Evolutionary conservation across 1,284 basidiomycete species (phyloP).

Genomic region (Amylostereum areolatum): DNA sequence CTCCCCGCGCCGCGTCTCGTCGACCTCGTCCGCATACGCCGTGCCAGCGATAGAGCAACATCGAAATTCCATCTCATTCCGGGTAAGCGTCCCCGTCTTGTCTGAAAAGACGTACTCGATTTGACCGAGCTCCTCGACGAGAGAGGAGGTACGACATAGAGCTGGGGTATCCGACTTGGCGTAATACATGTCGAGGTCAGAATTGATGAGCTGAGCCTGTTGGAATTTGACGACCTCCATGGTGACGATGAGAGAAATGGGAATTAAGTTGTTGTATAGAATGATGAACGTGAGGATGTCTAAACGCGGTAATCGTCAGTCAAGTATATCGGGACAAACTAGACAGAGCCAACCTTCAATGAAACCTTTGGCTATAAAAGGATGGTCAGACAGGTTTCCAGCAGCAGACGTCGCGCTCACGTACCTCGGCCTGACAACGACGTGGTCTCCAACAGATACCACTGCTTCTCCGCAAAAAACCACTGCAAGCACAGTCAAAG

Average conservation of each 20-base stretch:
- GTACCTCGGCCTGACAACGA: conserved; percentile 58
- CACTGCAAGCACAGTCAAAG: conserved; percentile 35
- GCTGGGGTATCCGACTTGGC: conserved; percentile 93
- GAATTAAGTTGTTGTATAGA: conserved; percentile 98
- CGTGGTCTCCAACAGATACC: conserved; percentile 70
- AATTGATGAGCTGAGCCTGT: conserved; percentile 96
- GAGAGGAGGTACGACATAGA: conserved; percentile 91
- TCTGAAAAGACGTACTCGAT: conserved; percentile 99
- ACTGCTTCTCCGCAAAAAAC: conserved; percentile 79
- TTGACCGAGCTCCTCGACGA: conserved; percentile 98
- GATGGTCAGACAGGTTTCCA: background rate
- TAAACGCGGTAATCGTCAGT: conserved; percentile 17
- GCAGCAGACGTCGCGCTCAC: conserved; percentile 16
- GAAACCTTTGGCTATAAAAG: conserved; percentile 61
- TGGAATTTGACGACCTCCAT: conserved; percentile 99
- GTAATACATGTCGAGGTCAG: conserved; percentile 96
- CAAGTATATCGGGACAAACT: background rate
- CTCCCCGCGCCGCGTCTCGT: conserved; percentile 72
- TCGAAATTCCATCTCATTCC: conserved; percentile 98
- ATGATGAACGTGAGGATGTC: conserved; percentile 99
- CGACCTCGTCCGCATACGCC: conserved; percentile 85
- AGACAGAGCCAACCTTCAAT: conserved; percentile 58
- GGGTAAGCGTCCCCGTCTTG: conserved; percentile 96
- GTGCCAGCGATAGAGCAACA: conserved; percentile 88
- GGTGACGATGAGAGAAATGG: conserved; percentile 98